These are phyloP conservation scores for Colletotrichum tanaceti DNA, from an alignment of 2,329 filamentous ascomycete species.

Conservation along the genomic window DNA sequence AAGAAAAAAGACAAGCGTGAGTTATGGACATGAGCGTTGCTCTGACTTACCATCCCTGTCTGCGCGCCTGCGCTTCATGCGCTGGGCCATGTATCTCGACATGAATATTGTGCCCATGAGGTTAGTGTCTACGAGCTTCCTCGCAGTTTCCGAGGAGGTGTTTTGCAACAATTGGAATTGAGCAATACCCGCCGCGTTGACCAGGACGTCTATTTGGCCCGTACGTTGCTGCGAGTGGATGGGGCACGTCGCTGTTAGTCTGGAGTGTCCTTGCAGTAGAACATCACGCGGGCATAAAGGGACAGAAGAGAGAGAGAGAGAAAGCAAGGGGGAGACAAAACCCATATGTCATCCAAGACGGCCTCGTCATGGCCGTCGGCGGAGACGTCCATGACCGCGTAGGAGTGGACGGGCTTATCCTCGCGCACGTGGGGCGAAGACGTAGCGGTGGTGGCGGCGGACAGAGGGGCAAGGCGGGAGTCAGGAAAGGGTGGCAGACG, in stretches of 20 bases:
- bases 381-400: conserved; percentile 41
- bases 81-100: conserved; percentile 64
- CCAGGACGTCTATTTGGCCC: conserved; percentile 65
- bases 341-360: conserved; percentile 39
- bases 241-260: conserved; percentile 17
- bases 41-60: conserved; percentile 44
- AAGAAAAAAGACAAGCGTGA: neutral
- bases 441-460: conserved; percentile 25
- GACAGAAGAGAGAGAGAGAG: neutral
- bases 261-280: neutral
- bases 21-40: conserved; percentile 3
- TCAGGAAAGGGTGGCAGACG: conserved; percentile 44
- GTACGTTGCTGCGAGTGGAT: conserved; percentile 28
- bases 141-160: conserved; percentile 62
- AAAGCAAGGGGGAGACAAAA: conserved; percentile 16
- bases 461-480: conserved; percentile 41
- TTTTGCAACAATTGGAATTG: conserved; percentile 73
- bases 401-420: conserved; percentile 29
- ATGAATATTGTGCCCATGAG: conserved; percentile 73
- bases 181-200: conserved; percentile 83
- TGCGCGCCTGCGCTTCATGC: conserved; percentile 54
- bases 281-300: neutral
- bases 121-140: conserved; percentile 75
- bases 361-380: conserved; percentile 32
- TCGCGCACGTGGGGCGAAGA: neutral